Conservation (phyloP, 2,329 filamentous ascomycete species). For the Pseudogymnoascus sp. region DNA sequence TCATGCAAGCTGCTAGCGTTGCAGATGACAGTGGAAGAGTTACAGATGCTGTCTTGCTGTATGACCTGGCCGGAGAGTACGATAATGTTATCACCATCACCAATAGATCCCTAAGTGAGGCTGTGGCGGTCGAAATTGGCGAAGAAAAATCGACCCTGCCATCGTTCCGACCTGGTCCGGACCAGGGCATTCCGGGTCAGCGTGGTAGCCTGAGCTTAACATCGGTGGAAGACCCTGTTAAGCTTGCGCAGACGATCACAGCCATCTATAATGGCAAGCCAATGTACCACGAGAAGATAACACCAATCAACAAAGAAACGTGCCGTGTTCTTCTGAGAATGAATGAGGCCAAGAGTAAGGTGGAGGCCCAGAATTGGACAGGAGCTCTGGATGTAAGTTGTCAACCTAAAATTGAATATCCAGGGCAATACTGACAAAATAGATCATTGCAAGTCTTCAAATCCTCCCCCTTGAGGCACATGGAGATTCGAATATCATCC, state of each 20-base stretch:
- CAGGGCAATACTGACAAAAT: conserved; percentile 22
- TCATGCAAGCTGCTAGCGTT: conserved; percentile 81
- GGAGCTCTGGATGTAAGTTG: conserved; percentile 58
- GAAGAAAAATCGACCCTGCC: conserved; percentile 67
- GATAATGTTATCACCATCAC: conserved; percentile 88
- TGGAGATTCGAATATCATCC: conserved; percentile 72
- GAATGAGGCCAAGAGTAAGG: conserved; percentile 51
- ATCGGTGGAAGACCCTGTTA: conserved; percentile 58
- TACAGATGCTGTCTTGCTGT: conserved; percentile 88
- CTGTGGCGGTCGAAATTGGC: conserved; percentile 77
- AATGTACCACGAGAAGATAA: conserved; percentile 54
- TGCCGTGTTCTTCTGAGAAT: conserved; percentile 54
- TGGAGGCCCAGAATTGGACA: conserved; percentile 52
- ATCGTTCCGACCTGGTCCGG: conserved; percentile 38
- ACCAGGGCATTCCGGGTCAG: conserved; percentile 12
- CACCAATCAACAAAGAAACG: conserved; percentile 48
- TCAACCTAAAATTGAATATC: conserved; percentile 11
- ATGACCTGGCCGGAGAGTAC: conserved; percentile 91
- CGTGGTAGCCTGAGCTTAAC: conserved; percentile 51
- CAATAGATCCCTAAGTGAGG: conserved; percentile 83
- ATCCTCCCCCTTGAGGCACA: conserved; percentile 72
- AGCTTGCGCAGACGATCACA: conserved; percentile 56
- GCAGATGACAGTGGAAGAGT: conserved; percentile 91
- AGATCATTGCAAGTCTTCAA: conserved; percentile 67
- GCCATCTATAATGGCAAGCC: conserved; percentile 54